A percentile compares a stretch with the other conserved stretches of the same genome.
Evolutionary conservation across 192 early-diverging fungal species (phyloP).

Genomic region (Gaertneriomyces sp.): DNA sequence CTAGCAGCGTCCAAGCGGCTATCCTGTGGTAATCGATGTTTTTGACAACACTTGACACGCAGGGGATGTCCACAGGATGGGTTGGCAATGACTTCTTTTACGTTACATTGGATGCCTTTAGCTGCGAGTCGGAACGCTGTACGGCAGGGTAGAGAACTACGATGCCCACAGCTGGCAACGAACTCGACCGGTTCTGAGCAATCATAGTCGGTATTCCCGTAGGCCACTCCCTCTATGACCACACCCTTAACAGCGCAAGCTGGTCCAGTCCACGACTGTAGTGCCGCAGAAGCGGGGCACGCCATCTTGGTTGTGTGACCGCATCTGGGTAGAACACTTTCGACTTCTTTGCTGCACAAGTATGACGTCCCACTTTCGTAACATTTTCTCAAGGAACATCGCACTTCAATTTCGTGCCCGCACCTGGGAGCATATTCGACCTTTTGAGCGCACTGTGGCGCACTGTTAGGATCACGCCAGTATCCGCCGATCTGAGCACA

Average conservation of each 20-base stretch:
- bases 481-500: conserved; percentile 18
- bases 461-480: not conserved
- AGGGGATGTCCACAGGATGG: conserved; percentile 23
- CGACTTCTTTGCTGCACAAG: conserved; percentile 9
- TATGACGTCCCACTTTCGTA: conserved; percentile 14
- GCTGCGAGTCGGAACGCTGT: conserved; percentile 16
- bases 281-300: conserved; percentile 11
- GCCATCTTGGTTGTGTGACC: conserved; percentile 7
- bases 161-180: conserved; percentile 19
- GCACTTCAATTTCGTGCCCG: conserved; percentile 17
- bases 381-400: conserved; percentile 16
- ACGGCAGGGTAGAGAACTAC: conserved; percentile 5
- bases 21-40: no score
- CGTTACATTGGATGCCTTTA: not conserved
- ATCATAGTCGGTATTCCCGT: not conserved
- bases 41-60: no score
- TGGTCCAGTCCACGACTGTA: conserved; percentile 5
- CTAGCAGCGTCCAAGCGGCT: no score
- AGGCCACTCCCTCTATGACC: not conserved
- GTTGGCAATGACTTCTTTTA: conserved; percentile 1
- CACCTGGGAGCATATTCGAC: conserved; percentile 21
- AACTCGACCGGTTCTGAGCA: not conserved
- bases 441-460: conserved; percentile 18
- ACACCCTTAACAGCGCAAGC: not conserved
- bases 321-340: conserved; percentile 15